Evolutionary conservation across 768 basidiomycete genomes (phyloP).

Genomic region (Lenzites betulinus): DNA sequence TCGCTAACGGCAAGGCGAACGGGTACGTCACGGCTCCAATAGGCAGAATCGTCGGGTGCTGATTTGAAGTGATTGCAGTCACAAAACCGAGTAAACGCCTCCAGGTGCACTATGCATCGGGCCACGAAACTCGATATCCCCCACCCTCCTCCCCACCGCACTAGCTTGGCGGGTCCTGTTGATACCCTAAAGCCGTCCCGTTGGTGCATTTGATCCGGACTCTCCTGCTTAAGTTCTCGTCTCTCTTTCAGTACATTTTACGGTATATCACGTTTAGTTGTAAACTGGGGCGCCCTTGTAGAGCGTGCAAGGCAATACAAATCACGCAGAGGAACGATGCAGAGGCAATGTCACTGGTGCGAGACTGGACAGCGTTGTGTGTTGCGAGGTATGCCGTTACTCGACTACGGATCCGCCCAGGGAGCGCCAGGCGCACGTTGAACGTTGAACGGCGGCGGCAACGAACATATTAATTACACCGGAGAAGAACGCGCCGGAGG

Average conservation of each 20-base stretch:
- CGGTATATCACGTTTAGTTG: conserved; percentile 23
- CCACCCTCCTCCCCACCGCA: not conserved
- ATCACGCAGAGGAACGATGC: conserved; percentile 14
- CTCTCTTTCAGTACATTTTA: conserved; percentile 12
- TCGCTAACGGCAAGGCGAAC: conserved; percentile 49
- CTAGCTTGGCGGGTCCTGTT: conserved; percentile 14
- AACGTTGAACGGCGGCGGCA: not conserved
- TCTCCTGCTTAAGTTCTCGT: conserved; percentile 8
- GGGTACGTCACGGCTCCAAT: conserved; percentile 32
- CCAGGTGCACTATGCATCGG: not conserved
- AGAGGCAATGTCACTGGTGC: not conserved
- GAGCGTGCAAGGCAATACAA: conserved; percentile 6
- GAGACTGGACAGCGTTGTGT: not conserved
- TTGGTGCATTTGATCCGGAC: not conserved
- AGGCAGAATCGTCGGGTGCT: not conserved
- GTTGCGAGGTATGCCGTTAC: too few species aligned
- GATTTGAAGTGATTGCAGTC: conserved; percentile 25
- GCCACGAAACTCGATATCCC: conserved; percentile 3
- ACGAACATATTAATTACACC: not conserved
- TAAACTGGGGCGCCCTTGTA: conserved; percentile 14
- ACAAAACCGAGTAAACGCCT: conserved; percentile 37
- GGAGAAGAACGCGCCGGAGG: not conserved
- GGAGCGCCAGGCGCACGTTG: not conserved
- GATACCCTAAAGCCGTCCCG: conserved; percentile 26
- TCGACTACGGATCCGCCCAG: too few species aligned